These are phyloP conservation scores for Penicillium lagena DNA, from an alignment of 495 filamentous ascomycete species.

Conservation along the genomic window DNA sequence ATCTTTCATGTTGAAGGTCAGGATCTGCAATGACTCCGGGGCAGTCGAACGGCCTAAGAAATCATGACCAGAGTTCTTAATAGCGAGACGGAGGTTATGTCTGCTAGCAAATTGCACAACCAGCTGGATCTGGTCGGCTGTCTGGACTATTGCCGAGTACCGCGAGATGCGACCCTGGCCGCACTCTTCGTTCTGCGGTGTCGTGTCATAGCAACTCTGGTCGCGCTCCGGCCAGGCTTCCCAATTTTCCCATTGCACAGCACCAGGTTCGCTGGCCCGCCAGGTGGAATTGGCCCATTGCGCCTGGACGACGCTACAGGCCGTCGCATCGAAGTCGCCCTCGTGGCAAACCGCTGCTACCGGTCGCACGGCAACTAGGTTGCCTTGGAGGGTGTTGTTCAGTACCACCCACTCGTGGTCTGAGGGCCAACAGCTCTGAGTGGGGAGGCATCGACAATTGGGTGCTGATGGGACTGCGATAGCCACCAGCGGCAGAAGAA, in stretches of 20 bases:
- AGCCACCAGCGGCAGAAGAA: slow-evolving; percentile 1
- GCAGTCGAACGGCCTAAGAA: slow-evolving; percentile 48
- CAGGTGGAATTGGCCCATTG: slow-evolving; percentile 20
- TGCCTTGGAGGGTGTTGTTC: slow-evolving; percentile 29
- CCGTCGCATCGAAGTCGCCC: slow-evolving; percentile 13
- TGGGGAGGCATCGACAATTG: slow-evolving; percentile 19
- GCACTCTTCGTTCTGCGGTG: slow-evolving; percentile 20
- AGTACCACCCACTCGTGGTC: slow-evolving; percentile 26
- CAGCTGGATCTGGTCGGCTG: slow-evolving; percentile 29
- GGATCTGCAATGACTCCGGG: slow-evolving; percentile 43
- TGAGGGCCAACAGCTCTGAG: slow-evolving; percentile 34
- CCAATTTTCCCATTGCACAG: slow-evolving; percentile 36
- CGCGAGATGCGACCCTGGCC: slow-evolving; percentile 25
- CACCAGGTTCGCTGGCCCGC: slow-evolving; percentile 31
- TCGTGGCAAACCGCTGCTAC: slow-evolving; percentile 36
- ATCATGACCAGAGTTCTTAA: slow-evolving; percentile 54
- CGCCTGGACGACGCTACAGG: slow-evolving; percentile 17
- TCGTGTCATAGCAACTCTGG: slow-evolving; percentile 48
- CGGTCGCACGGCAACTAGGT: slow-evolving; percentile 32
- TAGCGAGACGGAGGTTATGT: slow-evolving; percentile 26
- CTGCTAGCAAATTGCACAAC: slow-evolving; percentile 17
- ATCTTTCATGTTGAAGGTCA: slow-evolving; percentile 45
- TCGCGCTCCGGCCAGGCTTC: slow-evolving; percentile 47
- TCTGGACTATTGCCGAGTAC: slow-evolving; percentile 32
- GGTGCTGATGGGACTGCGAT: not conserved